These are phyloP conservation scores for Meira miltonrushii DNA, from an alignment of 1,284 basidiomycete genomes.

Conservation along the genomic window DNA sequence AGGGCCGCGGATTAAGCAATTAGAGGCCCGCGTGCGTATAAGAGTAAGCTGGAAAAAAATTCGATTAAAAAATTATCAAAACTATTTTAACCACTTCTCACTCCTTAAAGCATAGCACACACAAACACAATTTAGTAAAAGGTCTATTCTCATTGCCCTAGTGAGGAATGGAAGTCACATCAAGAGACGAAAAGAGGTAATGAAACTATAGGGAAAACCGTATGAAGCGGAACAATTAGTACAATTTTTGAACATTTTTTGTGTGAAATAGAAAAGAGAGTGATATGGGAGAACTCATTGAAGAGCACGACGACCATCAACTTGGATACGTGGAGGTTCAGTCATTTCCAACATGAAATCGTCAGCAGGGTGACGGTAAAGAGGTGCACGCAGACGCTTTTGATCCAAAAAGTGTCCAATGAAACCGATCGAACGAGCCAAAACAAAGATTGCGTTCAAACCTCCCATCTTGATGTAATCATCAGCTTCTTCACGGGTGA, in stretches of 20 bases:
- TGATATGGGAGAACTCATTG: background rate
- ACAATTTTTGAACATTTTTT: no score
- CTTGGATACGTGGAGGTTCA: constrained; percentile 34
- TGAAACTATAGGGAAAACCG: background rate
- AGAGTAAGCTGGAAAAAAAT: no score
- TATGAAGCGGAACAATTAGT: no score
- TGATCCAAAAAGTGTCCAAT: constrained; percentile 92
- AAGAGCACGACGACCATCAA: constrained; percentile 3
- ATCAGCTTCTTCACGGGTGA: constrained; percentile 89
- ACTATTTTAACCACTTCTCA: no score
- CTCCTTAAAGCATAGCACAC: no score
- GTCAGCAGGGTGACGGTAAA: constrained; percentile 54
- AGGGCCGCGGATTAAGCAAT: no score
- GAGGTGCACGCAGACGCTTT: constrained; percentile 62
- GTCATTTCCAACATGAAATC: constrained; percentile 51
- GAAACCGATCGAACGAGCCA: constrained; percentile 95
- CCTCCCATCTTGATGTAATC: constrained; percentile 91
- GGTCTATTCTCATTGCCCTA: no score
- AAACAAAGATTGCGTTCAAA: constrained; percentile 92
- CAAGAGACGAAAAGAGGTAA: background rate
- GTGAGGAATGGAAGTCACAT: no score
- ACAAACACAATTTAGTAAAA: no score
- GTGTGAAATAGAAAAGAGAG: background rate
- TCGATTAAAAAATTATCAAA: no score
- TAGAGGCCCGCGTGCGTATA: no score